These are phyloP conservation scores for Aspergillus ibericus DNA, from an alignment of 2,329 filamentous ascomycete genomes.

Conservation along the genomic window DNA sequence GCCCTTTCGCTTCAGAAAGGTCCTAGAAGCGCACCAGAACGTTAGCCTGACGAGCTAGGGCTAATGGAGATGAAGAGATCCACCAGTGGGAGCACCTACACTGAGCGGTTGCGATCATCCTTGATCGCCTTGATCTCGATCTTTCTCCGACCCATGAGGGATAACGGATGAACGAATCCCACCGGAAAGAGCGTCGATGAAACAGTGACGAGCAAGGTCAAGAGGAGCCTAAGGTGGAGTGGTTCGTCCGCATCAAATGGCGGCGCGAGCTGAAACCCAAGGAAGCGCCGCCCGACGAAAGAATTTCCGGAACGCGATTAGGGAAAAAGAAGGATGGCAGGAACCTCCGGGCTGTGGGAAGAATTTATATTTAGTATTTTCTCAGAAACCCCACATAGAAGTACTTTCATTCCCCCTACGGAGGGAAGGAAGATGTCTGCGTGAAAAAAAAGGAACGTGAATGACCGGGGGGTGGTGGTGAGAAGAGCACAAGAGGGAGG, in stretches of 20 bases:
- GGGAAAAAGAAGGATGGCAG: slow-evolving; percentile 2
- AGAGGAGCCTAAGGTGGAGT: not conserved
- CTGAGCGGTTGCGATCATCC: slow-evolving; percentile 94
- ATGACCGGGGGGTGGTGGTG: slow-evolving; percentile 4
- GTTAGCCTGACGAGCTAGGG: not conserved
- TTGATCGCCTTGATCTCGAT: slow-evolving; percentile 99
- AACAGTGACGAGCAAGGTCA: slow-evolving; percentile 8
- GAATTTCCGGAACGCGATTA: slow-evolving; percentile 14
- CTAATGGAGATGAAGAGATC: not conserved
- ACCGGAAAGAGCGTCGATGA: slow-evolving; percentile 10
- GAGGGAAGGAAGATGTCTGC: not conserved
- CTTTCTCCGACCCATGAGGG: slow-evolving; percentile 89
- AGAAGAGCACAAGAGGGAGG: slow-evolving; percentile 4
- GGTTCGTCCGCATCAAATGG: slow-evolving; percentile 9
- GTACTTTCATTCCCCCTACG: not conserved
- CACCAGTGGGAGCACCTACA: slow-evolving; percentile 62
- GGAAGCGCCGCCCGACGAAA: slow-evolving; percentile 9
- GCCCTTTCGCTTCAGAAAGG: slow-evolving; percentile 97
- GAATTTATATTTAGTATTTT: slow-evolving; percentile 3
- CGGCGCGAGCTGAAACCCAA: slow-evolving; percentile 15
- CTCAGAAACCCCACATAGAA: not conserved
- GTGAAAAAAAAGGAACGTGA: slow-evolving; percentile 1
- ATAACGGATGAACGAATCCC: slow-evolving; percentile 16
- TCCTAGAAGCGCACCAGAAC: slow-evolving; percentile 54
- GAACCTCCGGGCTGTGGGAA: slow-evolving; percentile 1